Conservation (phyloP, 345 rosid species). For the Populus tremula region DNA sequence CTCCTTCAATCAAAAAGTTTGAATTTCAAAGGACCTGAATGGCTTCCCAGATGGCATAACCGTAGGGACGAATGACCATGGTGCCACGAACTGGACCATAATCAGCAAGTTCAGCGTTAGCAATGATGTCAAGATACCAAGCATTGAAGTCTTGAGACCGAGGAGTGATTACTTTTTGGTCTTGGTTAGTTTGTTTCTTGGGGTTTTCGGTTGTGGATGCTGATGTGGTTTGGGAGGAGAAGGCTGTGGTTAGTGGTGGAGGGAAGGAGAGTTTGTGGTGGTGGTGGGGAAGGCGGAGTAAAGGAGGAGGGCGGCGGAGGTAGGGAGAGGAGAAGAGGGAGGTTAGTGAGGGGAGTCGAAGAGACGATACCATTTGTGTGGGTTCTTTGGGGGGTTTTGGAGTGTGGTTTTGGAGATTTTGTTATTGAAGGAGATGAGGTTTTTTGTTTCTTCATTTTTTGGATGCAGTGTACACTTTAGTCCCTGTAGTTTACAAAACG, state of each 20-base stretch:
- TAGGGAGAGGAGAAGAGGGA: slow-evolving; percentile 46
- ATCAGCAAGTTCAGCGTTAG: slow-evolving; percentile 92
- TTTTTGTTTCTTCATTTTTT: not conserved
- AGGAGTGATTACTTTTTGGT: slow-evolving; percentile 59
- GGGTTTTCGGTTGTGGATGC: slow-evolving; percentile 23
- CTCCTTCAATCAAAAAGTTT: not conserved
- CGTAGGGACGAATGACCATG: slow-evolving; percentile 93
- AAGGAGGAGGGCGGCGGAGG: slow-evolving; percentile 35
- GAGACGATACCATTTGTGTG: slow-evolving; percentile 53
- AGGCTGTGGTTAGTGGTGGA: slow-evolving; percentile 36
- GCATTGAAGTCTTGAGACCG: slow-evolving; percentile 89
- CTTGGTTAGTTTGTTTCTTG: slow-evolving; percentile 27
- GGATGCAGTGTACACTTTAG: not conserved
- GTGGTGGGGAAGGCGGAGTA: slow-evolving; percentile 26
- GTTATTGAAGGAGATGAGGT: slow-evolving; percentile 15
- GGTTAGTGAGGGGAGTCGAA: slow-evolving; percentile 59
- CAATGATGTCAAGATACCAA: slow-evolving; percentile 86
- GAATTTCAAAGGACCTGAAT: slow-evolving; percentile 59
- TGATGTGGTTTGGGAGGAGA: slow-evolving; percentile 52
- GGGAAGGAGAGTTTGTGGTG: slow-evolving; percentile 20
- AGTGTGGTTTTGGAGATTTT: not conserved
- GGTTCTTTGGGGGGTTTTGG: not conserved
- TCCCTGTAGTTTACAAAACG: not conserved
- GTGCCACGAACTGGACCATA: slow-evolving; percentile 96
- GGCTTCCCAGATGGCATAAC: slow-evolving; percentile 94